A percentile compares a stretch with the other conserved stretches of the same genome.
Evolutionary conservation across 495 filamentous ascomycete genomes (phyloP).

Genomic region (Trichoderma asperelloides): DNA sequence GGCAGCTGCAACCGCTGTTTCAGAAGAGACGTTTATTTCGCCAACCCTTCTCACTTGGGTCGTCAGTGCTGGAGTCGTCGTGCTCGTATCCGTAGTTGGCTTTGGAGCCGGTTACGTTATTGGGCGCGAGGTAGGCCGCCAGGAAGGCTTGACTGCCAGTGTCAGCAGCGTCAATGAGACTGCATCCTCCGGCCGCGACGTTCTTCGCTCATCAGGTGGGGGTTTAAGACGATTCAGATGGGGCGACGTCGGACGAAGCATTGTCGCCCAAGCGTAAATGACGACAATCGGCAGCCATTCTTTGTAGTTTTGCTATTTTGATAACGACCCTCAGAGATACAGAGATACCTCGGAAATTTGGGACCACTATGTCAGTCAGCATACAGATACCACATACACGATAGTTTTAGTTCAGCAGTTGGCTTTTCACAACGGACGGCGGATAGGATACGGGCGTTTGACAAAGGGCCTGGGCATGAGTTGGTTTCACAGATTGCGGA

Average conservation of each 20-base stretch:
- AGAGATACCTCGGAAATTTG: neutral
- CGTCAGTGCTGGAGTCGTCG: slow-evolving; percentile 82
- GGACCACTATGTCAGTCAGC: neutral
- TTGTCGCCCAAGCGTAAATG: slow-evolving; percentile 25
- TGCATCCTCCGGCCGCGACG: slow-evolving; percentile 34
- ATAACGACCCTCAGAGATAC: neutral
- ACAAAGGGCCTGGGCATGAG: neutral
- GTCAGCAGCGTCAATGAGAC: slow-evolving; percentile 32
- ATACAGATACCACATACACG: slow-evolving; percentile 8
- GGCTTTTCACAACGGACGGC: neutral
- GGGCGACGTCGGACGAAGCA: slow-evolving; percentile 34
- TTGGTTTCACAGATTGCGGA: neutral
- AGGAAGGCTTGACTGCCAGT: slow-evolving; percentile 44
- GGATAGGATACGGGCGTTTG: neutral
- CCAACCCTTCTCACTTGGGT: slow-evolving; percentile 88
- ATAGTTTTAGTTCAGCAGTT: neutral
- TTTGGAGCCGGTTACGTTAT: slow-evolving; percentile 91
- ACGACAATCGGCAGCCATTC: neutral
- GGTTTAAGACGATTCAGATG: slow-evolving; percentile 39
- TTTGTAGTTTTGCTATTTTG: neutral
- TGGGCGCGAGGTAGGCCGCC: slow-evolving; percentile 68
- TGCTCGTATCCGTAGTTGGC: slow-evolving; percentile 81
- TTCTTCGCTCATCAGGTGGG: slow-evolving; percentile 28
- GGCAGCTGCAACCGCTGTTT: slow-evolving; percentile 10
- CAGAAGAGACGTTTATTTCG: slow-evolving; percentile 36